Conservation (phyloP, 2,329 filamentous ascomycete genomes). For the Cercospora citrullina region DNA sequence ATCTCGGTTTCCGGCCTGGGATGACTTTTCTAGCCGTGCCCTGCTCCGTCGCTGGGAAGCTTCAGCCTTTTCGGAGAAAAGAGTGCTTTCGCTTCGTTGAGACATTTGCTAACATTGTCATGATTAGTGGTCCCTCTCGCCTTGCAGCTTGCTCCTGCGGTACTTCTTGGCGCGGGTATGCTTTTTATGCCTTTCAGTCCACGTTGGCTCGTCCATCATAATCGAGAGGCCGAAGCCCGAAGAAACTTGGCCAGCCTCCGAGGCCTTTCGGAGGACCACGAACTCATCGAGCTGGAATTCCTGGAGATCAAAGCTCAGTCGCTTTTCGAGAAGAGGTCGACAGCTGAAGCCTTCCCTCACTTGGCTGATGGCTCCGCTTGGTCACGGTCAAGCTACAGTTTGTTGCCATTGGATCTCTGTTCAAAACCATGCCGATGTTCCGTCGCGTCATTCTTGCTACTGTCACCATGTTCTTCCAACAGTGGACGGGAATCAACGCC, state of each 20-base stretch:
- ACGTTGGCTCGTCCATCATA: conserved; percentile 71
- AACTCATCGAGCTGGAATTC: conserved; percentile 72
- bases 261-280: conserved; percentile 60
- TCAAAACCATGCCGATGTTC: conserved; percentile 66
- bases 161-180: conserved; percentile 69
- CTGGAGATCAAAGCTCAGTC: conserved; percentile 81
- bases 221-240: conserved; percentile 67
- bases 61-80: too few relatives aligned
- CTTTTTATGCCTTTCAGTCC: conserved; percentile 73
- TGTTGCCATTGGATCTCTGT: conserved; percentile 64
- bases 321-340: conserved; percentile 71
- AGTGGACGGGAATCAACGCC: conserved; percentile 51
- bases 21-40: too few relatives aligned
- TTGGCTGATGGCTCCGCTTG: conserved; percentile 59
- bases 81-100: too few relatives aligned
- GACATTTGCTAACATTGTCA: background rate
- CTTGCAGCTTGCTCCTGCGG: conserved; percentile 67
- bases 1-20: too few relatives aligned
- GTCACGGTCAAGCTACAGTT: conserved; percentile 68
- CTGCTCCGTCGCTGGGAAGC: too few relatives aligned
- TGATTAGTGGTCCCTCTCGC: conserved; percentile 61
- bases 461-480: conserved; percentile 50
- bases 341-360: conserved; percentile 67
- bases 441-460: conserved; percentile 62
- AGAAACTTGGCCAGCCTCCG: conserved; percentile 64